Evolutionary conservation across 106 monocot species (phyloP), one percentile per base, ranked within the genome.

Genomic region (Iris macrosiphon): DNA sequence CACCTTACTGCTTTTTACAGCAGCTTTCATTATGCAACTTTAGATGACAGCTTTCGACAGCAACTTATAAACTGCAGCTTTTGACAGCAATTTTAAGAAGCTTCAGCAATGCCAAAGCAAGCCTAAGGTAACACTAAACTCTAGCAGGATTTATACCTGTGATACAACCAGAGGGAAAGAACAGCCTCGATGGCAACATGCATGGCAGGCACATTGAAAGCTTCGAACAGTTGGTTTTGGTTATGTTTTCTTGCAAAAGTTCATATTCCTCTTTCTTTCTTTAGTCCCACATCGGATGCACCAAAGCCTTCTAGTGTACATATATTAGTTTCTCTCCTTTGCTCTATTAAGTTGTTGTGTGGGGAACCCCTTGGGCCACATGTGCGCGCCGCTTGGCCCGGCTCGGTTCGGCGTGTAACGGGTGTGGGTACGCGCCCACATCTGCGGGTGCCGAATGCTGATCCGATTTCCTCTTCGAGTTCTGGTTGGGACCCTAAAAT

Each of bases 181-280:
- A 60, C 60, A 4, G 60, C 60, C 14, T 60, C 45, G 19, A 60
- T 60, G 2, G 60, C 60, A 46, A 60, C 60, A 31, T 60, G 45
- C 60, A 60, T 60, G n/a, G 60, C 60, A 31, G 60, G 60, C 7
- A 29, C 28, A 45, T 60, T 60, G 21, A 68, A 68, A 21, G 68
- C 59, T 19, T 66, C 66, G 46, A 66, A 66, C 66, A 66, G n/a
- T n/a, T 60, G 27, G 45, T 60, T 28, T 60, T 43, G 9, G 60
- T 60, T 45, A 60, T 60, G 45, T 60, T 60, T 14, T 60, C 60
- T 32, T 60, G 60, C n/a, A n/a, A n/a, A n/a, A n/a, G n/a, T n/a
- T n/a, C n/a, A n/a, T n/a, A n/a, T n/a, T n/a, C n/a, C n/a, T n/a
- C n/a, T n/a, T n/a, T n/a, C n/a, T n/a, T n/a, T n/a, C n/a, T n/a